Conservation (phyloP, 768 basidiomycete species). For the Melanogaster broomeanus region DNA sequence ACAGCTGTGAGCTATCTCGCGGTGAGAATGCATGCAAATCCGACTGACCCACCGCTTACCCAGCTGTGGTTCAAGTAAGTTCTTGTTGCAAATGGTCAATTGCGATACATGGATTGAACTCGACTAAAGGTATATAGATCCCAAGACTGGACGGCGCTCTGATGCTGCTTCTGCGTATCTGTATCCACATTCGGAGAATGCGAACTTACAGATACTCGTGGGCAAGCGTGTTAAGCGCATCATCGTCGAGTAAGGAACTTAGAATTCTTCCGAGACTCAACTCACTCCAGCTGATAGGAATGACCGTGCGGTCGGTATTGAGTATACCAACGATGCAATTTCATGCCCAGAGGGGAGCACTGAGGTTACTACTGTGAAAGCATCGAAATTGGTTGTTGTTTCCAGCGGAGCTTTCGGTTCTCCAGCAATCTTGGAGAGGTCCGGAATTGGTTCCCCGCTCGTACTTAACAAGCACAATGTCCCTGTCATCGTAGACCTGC, state of each 20-base stretch:
- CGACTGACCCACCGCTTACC: conserved; percentile 41
- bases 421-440: conserved; percentile 57
- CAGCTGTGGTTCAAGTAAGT: conserved; percentile 36
- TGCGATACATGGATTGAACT: conserved; percentile 19
- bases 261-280: neutral
- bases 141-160: conserved; percentile 30
- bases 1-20: conserved; percentile 24
- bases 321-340: conserved; percentile 40
- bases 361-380: conserved; percentile 27
- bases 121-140: conserved; percentile 57
- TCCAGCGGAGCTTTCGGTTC: conserved; percentile 59
- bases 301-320: conserved; percentile 41
- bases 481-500: conserved; percentile 57
- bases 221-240: conserved; percentile 36
- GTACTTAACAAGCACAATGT: conserved; percentile 52
- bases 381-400: conserved; percentile 48
- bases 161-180: conserved; percentile 31
- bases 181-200: conserved; percentile 26
- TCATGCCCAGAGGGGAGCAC: conserved; percentile 15
- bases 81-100: conserved; percentile 26
- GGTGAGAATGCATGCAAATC: conserved; percentile 49
- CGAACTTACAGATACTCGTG: conserved; percentile 28
- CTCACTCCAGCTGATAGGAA: neutral
- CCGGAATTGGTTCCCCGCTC: conserved; percentile 62
- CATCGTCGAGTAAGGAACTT: conserved; percentile 41